Conservation (phyloP, 139 green algal species). For the Auxenochlorella pyrenoidosa region DNA sequence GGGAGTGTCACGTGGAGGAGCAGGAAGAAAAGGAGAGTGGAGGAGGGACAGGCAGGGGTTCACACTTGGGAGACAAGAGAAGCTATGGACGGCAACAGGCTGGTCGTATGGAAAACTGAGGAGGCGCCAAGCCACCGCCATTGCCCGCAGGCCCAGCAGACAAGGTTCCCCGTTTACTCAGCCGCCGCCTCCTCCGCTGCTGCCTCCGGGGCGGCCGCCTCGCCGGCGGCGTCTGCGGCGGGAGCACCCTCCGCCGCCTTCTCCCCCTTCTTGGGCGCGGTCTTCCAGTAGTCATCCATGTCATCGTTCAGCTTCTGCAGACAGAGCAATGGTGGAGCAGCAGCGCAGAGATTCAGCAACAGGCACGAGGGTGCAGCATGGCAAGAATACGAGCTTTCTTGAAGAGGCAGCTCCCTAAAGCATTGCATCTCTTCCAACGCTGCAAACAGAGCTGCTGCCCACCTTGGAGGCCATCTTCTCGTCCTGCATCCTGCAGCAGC, state of each 20-base stretch:
- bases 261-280: slow-evolving; percentile 11
- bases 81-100: too few relatives aligned
- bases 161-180: too few relatives aligned
- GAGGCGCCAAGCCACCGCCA: background rate
- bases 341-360: background rate
- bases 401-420: background rate
- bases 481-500: slow-evolving; percentile 11
- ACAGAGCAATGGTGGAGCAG: background rate
- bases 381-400: background rate
- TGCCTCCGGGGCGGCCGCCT: slow-evolving; percentile 4
- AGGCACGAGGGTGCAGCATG: background rate
- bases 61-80: too few relatives aligned
- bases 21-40: too few relatives aligned
- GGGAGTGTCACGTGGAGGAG: too few relatives aligned
- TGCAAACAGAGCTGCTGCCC: background rate
- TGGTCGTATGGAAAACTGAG: too few relatives aligned
- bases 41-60: too few relatives aligned
- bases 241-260: background rate
- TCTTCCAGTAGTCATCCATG: slow-evolving; percentile 52
- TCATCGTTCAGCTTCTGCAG: slow-evolving; percentile 45
- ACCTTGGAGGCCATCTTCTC: slow-evolving; percentile 33
- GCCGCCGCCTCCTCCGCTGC: slow-evolving; percentile 17
- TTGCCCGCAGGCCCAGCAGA: too few relatives aligned
- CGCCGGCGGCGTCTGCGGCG: background rate
- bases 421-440: too few relatives aligned